Conservation (phyloP, 768 basidiomycete species). For the Collybia sp. region DNA sequence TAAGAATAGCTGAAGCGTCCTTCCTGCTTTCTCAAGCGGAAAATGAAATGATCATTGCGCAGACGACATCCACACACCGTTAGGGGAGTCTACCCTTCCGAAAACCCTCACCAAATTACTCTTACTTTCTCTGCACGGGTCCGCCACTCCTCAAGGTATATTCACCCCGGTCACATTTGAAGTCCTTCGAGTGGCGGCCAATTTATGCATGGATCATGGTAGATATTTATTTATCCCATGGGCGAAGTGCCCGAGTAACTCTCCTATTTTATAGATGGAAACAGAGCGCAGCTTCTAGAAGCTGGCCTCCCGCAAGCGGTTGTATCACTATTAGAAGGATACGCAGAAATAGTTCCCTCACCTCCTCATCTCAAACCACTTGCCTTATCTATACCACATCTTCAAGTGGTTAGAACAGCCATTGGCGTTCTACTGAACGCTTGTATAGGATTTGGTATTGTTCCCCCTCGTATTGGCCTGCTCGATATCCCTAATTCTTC, state of each 20-base stretch:
- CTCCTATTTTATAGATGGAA: conserved; percentile 50
- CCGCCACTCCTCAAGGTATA: conserved; percentile 37
- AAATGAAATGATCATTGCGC: conserved; percentile 12
- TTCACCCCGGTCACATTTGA: conserved; percentile 55
- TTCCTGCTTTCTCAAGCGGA: background rate
- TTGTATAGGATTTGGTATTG: conserved; percentile 66
- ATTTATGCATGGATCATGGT: conserved; percentile 85
- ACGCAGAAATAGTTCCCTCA: conserved; percentile 43
- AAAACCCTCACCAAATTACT: conserved; percentile 61
- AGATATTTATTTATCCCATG: conserved; percentile 19
- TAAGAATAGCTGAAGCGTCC: conserved; percentile 16
- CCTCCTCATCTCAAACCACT: conserved; percentile 33
- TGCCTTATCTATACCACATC: conserved; percentile 52
- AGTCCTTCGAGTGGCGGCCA: conserved; percentile 74
- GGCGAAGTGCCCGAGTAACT: too few species aligned
- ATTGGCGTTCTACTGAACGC: conserved; percentile 79
- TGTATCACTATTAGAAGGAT: conserved; percentile 64
- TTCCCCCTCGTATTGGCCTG: too few species aligned
- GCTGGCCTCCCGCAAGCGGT: conserved; percentile 65
- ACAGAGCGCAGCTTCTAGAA: conserved; percentile 67
- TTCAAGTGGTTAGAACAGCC: conserved; percentile 71
- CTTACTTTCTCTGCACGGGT: conserved; percentile 45
- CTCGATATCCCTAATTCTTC: background rate
- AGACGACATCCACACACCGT: conserved; percentile 69
- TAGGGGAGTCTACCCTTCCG: conserved; percentile 64